Evolutionary conservation across 257 asterid species (phyloP).

Genomic region (Fraxinus excelsior): DNA sequence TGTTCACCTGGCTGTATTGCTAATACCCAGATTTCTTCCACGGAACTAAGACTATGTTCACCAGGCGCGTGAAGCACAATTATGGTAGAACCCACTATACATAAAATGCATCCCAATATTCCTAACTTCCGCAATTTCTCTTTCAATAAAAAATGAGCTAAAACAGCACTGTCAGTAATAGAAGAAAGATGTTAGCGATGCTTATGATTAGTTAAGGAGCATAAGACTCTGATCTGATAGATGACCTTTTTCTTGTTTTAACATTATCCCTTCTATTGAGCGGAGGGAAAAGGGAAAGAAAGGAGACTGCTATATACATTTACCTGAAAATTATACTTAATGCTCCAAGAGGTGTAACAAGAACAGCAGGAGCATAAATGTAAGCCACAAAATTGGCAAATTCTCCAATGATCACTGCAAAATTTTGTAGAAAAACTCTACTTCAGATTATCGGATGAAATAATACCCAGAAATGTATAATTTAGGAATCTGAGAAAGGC

Average conservation of each 20-base stretch:
- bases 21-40: conserved; percentile 80
- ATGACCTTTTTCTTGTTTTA: not conserved
- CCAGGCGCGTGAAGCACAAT: conserved; percentile 95
- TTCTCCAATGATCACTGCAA: conserved; percentile 76
- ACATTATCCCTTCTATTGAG: too few relatives aligned
- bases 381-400: conserved; percentile 83
- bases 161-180: conserved; percentile 60
- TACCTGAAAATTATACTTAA: conserved; percentile 88
- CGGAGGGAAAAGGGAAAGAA: not conserved
- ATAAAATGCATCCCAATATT: conserved; percentile 71
- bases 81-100: conserved; percentile 75
- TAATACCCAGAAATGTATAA: not conserved
- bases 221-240: conserved; percentile 4
- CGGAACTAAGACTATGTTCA: conserved; percentile 74
- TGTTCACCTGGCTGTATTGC: conserved; percentile 75
- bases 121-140: conserved; percentile 76
- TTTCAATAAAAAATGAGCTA: conserved; percentile 78
- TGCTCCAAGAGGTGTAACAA: conserved; percentile 91
- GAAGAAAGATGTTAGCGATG: conserved; percentile 9
- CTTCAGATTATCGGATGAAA: conserved; percentile 2
- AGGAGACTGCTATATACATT: conserved; percentile 1
- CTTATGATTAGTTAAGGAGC: not conserved
- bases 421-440: conserved; percentile 3
- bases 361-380: conserved; percentile 88
- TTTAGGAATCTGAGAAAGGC: not conserved